These are phyloP conservation scores for Irpex sp. DNA, from an alignment of 1,284 basidiomycete genomes.

Conservation along the genomic window DNA sequence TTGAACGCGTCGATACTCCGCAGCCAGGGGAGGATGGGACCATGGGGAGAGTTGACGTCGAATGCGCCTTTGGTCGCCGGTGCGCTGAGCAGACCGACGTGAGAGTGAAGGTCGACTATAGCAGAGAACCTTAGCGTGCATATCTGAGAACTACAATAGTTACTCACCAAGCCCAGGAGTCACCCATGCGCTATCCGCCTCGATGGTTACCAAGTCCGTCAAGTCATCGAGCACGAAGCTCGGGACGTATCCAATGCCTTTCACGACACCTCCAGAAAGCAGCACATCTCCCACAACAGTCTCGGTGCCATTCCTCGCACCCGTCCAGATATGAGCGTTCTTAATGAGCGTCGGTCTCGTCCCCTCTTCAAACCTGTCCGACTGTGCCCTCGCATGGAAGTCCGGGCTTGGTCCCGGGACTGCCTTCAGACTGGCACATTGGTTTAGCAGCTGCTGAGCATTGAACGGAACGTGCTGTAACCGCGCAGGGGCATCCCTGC, in stretches of 20 bases:
- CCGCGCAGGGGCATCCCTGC: constrained; percentile 1
- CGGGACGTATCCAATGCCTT: constrained; percentile 51
- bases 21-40: constrained; percentile 43
- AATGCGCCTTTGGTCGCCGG: constrained; percentile 46
- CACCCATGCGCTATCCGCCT: constrained; percentile 63
- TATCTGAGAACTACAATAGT: not conserved
- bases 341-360: constrained; percentile 66
- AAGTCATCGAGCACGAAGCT: constrained; percentile 29
- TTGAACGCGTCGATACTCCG: constrained; percentile 46
- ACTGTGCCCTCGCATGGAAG: constrained; percentile 54
- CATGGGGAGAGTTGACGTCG: constrained; percentile 55
- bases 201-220: constrained; percentile 44
- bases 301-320: constrained; percentile 61
- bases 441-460: constrained; percentile 39
- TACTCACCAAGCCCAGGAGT: constrained; percentile 60
- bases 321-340: constrained; percentile 83
- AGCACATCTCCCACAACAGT: constrained; percentile 59
- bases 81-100: constrained; percentile 66
- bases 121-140: not conserved
- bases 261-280: constrained; percentile 57
- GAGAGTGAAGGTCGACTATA: constrained; percentile 76
- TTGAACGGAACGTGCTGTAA: constrained; percentile 37
- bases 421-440: constrained; percentile 42
- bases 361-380: constrained; percentile 70
- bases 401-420: constrained; percentile 44